Percentiles rank a stretch among this genome's conserved stretches.
phyloP scores from a whole-genome alignment of 179 eudicot genomes.

The Corrigiola litoralis region DNA sequence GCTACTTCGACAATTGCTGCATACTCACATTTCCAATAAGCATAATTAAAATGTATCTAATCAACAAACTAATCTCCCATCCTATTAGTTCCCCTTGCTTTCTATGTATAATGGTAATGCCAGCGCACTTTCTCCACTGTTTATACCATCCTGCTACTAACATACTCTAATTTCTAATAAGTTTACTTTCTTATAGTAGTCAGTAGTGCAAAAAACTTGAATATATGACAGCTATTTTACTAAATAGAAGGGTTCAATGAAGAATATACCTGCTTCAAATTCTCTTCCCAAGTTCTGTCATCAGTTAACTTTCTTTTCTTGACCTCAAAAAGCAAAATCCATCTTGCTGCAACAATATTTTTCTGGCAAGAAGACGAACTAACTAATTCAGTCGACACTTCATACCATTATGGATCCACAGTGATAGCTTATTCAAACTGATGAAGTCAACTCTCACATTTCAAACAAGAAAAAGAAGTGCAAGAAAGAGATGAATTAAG shows the following conservation, averaged over 20 bases:
- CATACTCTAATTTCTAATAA: too few species aligned
- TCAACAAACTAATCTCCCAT: not conserved
- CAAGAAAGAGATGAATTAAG: not conserved
- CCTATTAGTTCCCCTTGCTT: too few species aligned
- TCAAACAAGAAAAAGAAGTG: not conserved
- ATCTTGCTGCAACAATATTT: constrained; percentile 1
- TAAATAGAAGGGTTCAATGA: not conserved
- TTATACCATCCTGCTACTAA: too few species aligned
- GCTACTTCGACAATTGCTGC: not conserved
- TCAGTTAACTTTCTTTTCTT: not conserved
- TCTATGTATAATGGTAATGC: too few species aligned
- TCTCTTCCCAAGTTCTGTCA: constrained; percentile 11
- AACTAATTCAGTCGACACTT: not conserved
- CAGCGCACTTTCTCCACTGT: too few species aligned
- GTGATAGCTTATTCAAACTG: not conserved
- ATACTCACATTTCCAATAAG: not conserved
- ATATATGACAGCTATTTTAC: not conserved
- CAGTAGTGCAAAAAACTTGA: too few species aligned
- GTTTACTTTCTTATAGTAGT: too few species aligned
- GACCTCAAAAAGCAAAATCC: constrained; percentile 14
- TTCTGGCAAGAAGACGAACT: not conserved
- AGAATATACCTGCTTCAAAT: constrained; percentile 8
- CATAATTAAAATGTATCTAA: not conserved
- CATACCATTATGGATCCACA: not conserved
- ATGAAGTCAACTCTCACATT: constrained; percentile 1